Conservation (phyloP, 176 grass and related monocot species). For the Aegilops longissima region DNA sequence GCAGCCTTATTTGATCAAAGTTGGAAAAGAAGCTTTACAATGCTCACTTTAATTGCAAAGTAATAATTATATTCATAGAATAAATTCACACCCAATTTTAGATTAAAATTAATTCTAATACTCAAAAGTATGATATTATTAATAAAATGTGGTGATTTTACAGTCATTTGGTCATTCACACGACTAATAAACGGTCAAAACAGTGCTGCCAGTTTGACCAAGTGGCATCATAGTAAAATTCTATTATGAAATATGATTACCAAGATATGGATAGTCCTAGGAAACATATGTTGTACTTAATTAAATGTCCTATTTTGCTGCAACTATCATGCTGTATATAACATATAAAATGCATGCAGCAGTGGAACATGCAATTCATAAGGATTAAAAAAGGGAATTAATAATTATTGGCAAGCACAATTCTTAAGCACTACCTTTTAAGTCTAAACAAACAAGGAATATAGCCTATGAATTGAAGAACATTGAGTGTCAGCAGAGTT, state of each 20-base stretch:
- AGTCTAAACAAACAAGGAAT: neutral
- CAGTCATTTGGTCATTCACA: neutral
- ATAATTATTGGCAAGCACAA: neutral
- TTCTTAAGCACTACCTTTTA: neutral
- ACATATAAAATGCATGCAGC: neutral
- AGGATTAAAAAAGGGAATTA: neutral
- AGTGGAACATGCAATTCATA: neutral
- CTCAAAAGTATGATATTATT: neutral
- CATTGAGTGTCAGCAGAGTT: neutral
- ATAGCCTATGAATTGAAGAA: neutral
- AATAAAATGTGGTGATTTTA: neutral
- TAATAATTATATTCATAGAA: neutral
- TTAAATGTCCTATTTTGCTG: neutral
- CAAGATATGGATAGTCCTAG: neutral
- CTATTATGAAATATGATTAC: neutral
- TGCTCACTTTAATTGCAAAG: neutral
- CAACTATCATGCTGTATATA: neutral
- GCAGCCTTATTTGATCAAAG: neutral
- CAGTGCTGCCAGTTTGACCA: neutral
- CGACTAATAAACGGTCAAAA: neutral
- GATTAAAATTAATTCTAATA: neutral
- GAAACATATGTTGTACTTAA: neutral
- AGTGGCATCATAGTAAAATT: slow-evolving; percentile 7
- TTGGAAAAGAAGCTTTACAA: neutral
- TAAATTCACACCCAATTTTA: neutral